These are phyloP conservation scores for Salinomyces thailandicus DNA, from an alignment of 2,329 filamentous ascomycete species.

Conservation along the genomic window DNA sequence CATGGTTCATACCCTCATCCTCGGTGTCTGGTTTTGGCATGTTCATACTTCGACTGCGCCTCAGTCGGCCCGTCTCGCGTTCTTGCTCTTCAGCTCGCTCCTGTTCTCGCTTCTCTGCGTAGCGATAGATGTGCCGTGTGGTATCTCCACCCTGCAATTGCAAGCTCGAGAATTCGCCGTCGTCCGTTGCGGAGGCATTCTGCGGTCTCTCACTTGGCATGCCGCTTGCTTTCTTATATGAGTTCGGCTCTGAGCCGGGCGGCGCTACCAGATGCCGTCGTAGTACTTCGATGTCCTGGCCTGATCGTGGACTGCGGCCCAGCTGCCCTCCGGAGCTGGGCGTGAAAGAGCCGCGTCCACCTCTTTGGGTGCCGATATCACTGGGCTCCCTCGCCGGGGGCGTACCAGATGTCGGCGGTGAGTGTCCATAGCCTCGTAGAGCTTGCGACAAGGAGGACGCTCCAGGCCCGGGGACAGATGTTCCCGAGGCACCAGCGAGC, in stretches of 20 bases:
- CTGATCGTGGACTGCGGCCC: slow-evolving; percentile 46
- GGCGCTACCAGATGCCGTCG: slow-evolving; percentile 75
- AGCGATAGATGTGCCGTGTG: slow-evolving; percentile 89
- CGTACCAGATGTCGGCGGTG: slow-evolving; percentile 57
- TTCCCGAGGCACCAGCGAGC: slow-evolving; percentile 46
- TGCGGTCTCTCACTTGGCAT: slow-evolving; percentile 19
- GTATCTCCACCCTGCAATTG: slow-evolving; percentile 89
- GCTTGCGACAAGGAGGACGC: slow-evolving; percentile 82
- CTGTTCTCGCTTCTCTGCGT: slow-evolving; percentile 75
- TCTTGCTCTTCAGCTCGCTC: slow-evolving; percentile 68
- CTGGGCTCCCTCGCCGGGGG: slow-evolving; percentile 43
- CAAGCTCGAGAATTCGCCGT: slow-evolving; percentile 76
- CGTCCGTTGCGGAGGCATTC: slow-evolving; percentile 36
- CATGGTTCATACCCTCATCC: slow-evolving; percentile 68
- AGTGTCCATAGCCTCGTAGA: slow-evolving; percentile 64
- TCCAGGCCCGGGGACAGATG: slow-evolving; percentile 62
- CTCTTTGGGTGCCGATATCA: slow-evolving; percentile 40
- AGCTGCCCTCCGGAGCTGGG: slow-evolving; percentile 42
- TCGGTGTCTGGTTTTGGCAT: slow-evolving; percentile 64
- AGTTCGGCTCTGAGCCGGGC: slow-evolving; percentile 28
- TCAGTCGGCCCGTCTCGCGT: slow-evolving; percentile 46
- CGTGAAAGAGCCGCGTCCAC: slow-evolving; percentile 80
- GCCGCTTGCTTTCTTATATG: slow-evolving; percentile 14
- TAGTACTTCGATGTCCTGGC: slow-evolving; percentile 85
- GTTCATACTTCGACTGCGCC: slow-evolving; percentile 82